Evolutionary conservation across 306 rosid genomes (phyloP), one percentile per base, ranked within the genome.

Genomic region (Pueraria montana): DNA sequence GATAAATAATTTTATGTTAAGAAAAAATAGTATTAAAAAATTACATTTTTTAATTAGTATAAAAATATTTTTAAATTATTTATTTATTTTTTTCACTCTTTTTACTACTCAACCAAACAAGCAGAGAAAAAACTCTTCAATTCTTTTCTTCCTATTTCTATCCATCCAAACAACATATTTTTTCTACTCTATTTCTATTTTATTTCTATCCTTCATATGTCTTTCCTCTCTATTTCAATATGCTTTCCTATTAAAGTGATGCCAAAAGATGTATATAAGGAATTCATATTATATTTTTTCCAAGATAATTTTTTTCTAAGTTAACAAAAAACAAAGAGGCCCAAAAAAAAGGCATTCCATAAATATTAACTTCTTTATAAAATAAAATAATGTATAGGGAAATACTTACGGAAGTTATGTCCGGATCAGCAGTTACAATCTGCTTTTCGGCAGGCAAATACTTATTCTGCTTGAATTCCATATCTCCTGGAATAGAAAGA

Each of bases 381-480:
- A 48, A 17, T 32, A 32, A 34, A 65, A 55, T 61, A 71, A 65
- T 61, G 23, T 56, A 72, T 48, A 18, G 21, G 45, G 56, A 11
- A 43, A 79, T 40, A 81, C 98, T 77, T 88, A 95, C 98, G 53
- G 89, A 84, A 65, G 77, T 88, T 69, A 96, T 72, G 78, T 96
- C 97, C 11, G 98, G 98, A 86, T 91, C 82, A 79, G 99, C 97
- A 23, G 96, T 96, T 76, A 96, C 91, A 76, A 90, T 88, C 91
- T 96, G 99, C 91, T 78, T 91, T 83, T 96, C 96, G 62, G 87
- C 93, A 21, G 99, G 96, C 85, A 96, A 87, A 76, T 13, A 73
- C 85, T 92, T 89, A 74, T 90, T 94, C 85, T 88, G 96, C 94
- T 96, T 96, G 93, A 96, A 92, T 77, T 96, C 98, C 81, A 53